phyloP scores from a whole-genome alignment of 2,329 filamentous ascomycete genomes.

The Clonostachys rhizophaga region DNA sequence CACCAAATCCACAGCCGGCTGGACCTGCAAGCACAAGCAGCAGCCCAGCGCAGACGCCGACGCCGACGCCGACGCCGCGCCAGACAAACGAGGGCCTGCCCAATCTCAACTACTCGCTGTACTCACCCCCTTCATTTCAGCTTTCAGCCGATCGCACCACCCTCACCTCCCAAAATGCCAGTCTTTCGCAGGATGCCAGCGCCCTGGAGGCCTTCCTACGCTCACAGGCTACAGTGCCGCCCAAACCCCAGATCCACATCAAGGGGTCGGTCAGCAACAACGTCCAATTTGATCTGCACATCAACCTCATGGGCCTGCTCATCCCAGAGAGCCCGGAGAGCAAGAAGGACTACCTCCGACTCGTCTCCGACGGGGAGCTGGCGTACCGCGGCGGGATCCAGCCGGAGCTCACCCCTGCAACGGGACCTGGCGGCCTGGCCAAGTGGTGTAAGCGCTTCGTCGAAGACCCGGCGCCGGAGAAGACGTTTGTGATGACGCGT shows the following conservation, averaged over 20 bases:
- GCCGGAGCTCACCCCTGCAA: slow-evolving; percentile 35
- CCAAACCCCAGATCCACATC: slow-evolving; percentile 48
- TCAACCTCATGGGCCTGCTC: slow-evolving; percentile 50
- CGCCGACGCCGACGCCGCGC: too few relatives aligned
- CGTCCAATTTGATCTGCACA: slow-evolving; percentile 46
- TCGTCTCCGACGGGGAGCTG: slow-evolving; percentile 42
- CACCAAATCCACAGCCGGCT: too few relatives aligned
- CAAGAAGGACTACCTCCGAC: slow-evolving; percentile 49
- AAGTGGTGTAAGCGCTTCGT: slow-evolving; percentile 29
- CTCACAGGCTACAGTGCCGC: slow-evolving; percentile 43
- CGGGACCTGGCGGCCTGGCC: slow-evolving; percentile 35
- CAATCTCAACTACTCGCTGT: too few relatives aligned
- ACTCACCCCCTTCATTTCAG: too few relatives aligned
- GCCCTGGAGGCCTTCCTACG: slow-evolving; percentile 41
- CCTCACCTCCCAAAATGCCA: too few relatives aligned
- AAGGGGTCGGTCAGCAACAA: slow-evolving; percentile 34
- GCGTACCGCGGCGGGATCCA: slow-evolving; percentile 42
- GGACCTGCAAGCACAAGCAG: too few relatives aligned
- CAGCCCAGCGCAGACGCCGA: too few relatives aligned
- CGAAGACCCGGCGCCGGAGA: too few relatives aligned
- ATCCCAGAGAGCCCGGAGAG: slow-evolving; percentile 36
- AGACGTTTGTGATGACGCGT: too few relatives aligned
- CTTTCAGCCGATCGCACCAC: too few relatives aligned
- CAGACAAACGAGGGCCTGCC: too few relatives aligned
- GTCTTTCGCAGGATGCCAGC: too few relatives aligned